Evolutionary conservation across 352 stramenopile genomes (phyloP), one percentile per base, ranked within the genome.

Genomic region (Globisporangium takayamanum): DNA sequence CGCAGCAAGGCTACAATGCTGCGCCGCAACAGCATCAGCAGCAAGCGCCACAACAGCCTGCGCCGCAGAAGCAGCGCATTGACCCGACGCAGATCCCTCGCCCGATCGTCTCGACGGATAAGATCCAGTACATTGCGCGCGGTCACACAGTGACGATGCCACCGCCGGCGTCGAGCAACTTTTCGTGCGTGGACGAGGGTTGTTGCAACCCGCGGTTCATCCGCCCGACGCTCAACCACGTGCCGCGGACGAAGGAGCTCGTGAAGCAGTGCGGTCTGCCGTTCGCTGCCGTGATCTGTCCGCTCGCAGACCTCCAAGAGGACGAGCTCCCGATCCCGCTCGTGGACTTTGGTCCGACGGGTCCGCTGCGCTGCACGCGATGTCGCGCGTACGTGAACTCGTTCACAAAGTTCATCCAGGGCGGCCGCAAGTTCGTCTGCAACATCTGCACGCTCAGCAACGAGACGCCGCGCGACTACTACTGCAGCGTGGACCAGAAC

Each of bases 121-220:
- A 70, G 37, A 71, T 83, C 46, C 80, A 88, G 64, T 94, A 94
- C 68, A 65, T 92, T 33, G 80, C 84, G 1, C 80, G 80, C 2
- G 84, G 83, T 4, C 80, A 91, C 70, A 94, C 84, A 0, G 76
- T 94, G 45, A 89, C 84, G 11, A 90, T 92, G 80, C 84, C 84
- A 0, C 84, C 84, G 0, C 49, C 83, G 2, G 84, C 84, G 0
- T 90, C 79, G 3, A 92, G 80, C 41, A 78, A 91, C 65, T 94
- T 89, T 66, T 70, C 88, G 50, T 92, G 82, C 55, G 69, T 92
- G 0, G 84, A 94, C 54, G 84, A 94, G 70, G 87, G 87, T 48
- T 94, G 82, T 57, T 91, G 80, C 57, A 94, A 91, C 66, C 87
- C 87, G n/a, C 83, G 85, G 8, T 96, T 94, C 56, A 95, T 96